A percentile compares a stretch with the other conserved stretches of the same genome.
Conservation (phyloP, 805 yeast species). For the Yamadazyma olivae region DNA sequence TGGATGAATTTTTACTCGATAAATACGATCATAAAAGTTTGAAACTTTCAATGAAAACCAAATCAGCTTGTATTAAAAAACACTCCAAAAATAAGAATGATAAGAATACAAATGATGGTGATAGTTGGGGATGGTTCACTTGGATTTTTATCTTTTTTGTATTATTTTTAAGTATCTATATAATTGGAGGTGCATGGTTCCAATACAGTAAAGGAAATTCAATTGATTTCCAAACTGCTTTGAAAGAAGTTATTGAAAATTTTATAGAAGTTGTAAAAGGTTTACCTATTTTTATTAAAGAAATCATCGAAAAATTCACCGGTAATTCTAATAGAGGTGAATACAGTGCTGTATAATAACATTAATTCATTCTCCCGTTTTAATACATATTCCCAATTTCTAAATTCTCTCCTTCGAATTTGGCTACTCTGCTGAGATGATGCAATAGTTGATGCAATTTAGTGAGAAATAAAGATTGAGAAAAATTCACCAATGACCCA, state of each 20-base stretch:
- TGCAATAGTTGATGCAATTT: no score
- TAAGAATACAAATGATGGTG: constrained; percentile 32
- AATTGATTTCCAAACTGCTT: constrained; percentile 69
- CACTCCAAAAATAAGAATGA: constrained; percentile 24
- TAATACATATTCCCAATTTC: neutral
- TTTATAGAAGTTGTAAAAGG: constrained; percentile 54
- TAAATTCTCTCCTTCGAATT: no score
- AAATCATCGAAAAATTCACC: constrained; percentile 66
- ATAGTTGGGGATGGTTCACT: constrained; percentile 78
- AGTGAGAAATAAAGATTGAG: no score
- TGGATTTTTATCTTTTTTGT: constrained; percentile 77
- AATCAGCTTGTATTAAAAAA: constrained; percentile 36
- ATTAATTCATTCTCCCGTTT: no score
- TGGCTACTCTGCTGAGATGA: no score
- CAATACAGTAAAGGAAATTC: constrained; percentile 69
- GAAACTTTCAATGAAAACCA: constrained; percentile 26
- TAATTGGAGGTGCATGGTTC: constrained; percentile 72
- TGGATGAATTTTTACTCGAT: constrained; percentile 23
- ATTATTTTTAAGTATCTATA: constrained; percentile 65
- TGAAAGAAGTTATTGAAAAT: constrained; percentile 71
- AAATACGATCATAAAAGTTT: constrained; percentile 37
- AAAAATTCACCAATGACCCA: constrained; percentile 3
- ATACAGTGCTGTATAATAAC: constrained; percentile 82
- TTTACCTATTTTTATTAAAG: constrained; percentile 63
- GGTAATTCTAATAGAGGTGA: constrained; percentile 72